Base-by-base conservation (phyloP, 1,139 yeast species). In the Hyphopichia fennica region DNA sequence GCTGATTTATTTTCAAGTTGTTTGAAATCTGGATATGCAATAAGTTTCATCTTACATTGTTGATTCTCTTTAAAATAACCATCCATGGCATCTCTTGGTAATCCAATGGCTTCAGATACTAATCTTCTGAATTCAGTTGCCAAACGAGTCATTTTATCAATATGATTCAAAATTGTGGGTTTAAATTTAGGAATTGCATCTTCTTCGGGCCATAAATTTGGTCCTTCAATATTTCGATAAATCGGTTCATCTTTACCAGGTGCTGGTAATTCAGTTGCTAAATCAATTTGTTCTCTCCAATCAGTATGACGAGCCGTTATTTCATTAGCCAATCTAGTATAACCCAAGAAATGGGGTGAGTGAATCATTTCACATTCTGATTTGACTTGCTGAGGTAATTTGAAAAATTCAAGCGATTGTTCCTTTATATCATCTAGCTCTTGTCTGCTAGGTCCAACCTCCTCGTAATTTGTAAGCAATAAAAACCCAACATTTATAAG, bases 231-330 rank as follows among this genome's bases (percentile, higher is more conserved):
- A 48, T 81, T 78, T 43, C 68, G 62, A 65, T 82, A 83, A 15
- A 77, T 50, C 0, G 84, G 84, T 19, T 69, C 77, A 13, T 60
- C 71, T 16, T 23, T 13, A 2, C n/a, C 25, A 1, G 40, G 40
- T 14, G 40, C 69, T 1, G 79, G 77, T 19, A 78, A 62, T 42
- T 81, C 85, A 1, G 85, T 80, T 3, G 82, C 88, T 47, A 83
- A 67, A 54, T 83, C 89, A 46, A 79, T 79, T 61, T 82, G 88
- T 53, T 82, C 88, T 47, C 89, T 66, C 77, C 84, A 74, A 52
- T 83, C 89, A 8, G 79, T 72, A 31, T 69, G 70, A 35, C 67
- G 64, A 5, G 84, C 81, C 0, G 90, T 84, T 44, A 79, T 75
- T 54, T 84, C 89, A 48, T 83, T 82, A 4, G 87, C 88, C 14